Base-by-base conservation (phyloP, 306 rosid species). In the Urtica urens region DNA sequence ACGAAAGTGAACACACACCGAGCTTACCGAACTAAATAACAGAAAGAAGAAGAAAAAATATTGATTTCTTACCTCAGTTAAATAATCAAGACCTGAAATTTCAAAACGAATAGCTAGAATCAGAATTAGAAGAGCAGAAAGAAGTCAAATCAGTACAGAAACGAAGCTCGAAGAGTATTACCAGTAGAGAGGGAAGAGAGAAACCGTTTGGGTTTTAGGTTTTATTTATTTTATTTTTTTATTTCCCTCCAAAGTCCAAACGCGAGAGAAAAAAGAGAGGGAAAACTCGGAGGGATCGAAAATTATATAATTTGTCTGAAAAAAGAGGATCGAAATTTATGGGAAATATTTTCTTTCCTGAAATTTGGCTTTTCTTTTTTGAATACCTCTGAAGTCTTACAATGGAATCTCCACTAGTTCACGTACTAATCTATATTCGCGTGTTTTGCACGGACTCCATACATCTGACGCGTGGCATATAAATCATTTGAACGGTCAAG, bases 201-300 rank as follows among this genome's bases (percentile, higher is more conserved):
- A 51, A 62, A n/a, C 49, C 10, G 26, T 2, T 63, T 35, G 17
- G 66, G 65, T 29, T 51, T 50, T 53, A 18, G 48, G 71, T 38
- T 46, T 52, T 55, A 20, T 67, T 61, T 66, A 43, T 69, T 74
- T 47, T 63, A 76, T 51, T 53, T 65, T 48, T 72, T 66, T 41
- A 72, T 71, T 79, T 86, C 90, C 96, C 86, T 86, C 93, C 77
- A 82, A 90, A 93, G 90, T 86, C 96, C 93, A 82, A 74, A 34
- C 38, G 61, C 46, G n/a, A 2, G 39, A 50, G 70, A 46, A 52
- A 76, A 72, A 78, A 79, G 90, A 79, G 94, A 79, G 96, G 93
- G 96, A 83, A 83, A 86, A 74, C 40, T n/a, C 46, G 15, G 48
- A 49, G 64, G 53, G 71, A 73, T 66, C 71, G 72, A 67, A 78